Conservation (phyloP, 148 eudicot genomes). For the Simmondsia chinensis region DNA sequence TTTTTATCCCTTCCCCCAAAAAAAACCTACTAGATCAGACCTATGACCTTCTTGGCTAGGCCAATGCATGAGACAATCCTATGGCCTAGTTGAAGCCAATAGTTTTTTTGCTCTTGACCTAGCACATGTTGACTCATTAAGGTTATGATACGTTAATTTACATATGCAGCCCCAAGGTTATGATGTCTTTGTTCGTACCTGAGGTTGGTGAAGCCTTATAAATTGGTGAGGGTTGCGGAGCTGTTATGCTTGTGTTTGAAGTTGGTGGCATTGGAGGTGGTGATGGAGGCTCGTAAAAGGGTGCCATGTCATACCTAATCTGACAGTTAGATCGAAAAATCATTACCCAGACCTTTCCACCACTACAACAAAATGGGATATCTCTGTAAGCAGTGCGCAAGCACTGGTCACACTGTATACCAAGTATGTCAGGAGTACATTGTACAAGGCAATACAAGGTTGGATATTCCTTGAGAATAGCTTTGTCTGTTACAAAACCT, state of each 20-base stretch:
- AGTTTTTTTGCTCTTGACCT: too few relatives aligned
- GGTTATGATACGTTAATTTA: too few relatives aligned
- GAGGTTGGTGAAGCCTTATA: not conserved
- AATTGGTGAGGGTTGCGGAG: not conserved
- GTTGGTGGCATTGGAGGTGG: slow-evolving; percentile 1
- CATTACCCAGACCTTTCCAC: not conserved
- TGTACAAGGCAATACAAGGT: slow-evolving; percentile 16
- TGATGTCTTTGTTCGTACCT: slow-evolving; percentile 4
- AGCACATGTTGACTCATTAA: too few relatives aligned
- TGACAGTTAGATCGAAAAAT: slow-evolving; percentile 8
- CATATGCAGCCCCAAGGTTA: too few relatives aligned
- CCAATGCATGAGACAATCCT: too few relatives aligned
- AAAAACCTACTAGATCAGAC: too few relatives aligned
- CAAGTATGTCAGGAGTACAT: slow-evolving; percentile 13
- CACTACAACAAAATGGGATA: not conserved
- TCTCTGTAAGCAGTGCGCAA: not conserved
- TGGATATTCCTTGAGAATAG: not conserved
- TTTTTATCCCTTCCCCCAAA: too few relatives aligned
- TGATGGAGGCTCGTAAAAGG: not conserved
- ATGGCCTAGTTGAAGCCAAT: too few relatives aligned
- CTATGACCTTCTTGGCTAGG: too few relatives aligned
- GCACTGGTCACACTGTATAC: slow-evolving; percentile 10
- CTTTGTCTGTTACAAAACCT: slow-evolving; percentile 13
- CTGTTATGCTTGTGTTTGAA: not conserved
- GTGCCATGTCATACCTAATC: slow-evolving; percentile 10